A percentile compares a stretch with the other conserved stretches of the same genome.
phyloP scores from a whole-genome alignment of 805 yeast genomes.

The Saccharomycopsis schoenii region DNA sequence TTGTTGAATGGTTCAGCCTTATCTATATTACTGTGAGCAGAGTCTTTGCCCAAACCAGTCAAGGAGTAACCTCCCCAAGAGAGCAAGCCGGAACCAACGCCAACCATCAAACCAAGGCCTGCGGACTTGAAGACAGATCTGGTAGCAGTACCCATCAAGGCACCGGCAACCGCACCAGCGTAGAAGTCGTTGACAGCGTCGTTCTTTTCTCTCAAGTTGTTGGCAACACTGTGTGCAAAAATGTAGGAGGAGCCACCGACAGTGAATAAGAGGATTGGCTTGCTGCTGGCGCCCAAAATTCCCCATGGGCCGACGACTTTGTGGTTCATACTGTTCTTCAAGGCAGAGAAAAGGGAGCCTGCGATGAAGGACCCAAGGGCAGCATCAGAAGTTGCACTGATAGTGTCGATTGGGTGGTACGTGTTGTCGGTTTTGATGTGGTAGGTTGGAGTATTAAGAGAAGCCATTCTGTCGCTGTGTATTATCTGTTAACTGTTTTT shows the following conservation, averaged over 20 bases:
- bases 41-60: constrained; percentile 37
- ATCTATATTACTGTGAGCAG: constrained; percentile 22
- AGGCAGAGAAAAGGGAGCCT: constrained; percentile 41
- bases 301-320: constrained; percentile 32
- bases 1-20: constrained; percentile 25
- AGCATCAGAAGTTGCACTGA: constrained; percentile 37
- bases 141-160: constrained; percentile 30
- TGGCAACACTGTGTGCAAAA: constrained; percentile 33
- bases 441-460: constrained; percentile 8
- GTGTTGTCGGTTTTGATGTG: constrained; percentile 6
- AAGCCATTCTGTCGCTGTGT: background rate
- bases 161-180: constrained; percentile 40
- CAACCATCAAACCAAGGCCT: constrained; percentile 39
- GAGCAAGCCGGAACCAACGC: constrained; percentile 33
- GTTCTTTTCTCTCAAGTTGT: constrained; percentile 53
- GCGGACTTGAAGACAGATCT: constrained; percentile 31
- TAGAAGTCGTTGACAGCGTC: constrained; percentile 50
- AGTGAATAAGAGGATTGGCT: constrained; percentile 33
- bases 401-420: constrained; percentile 48
- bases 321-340: constrained; percentile 34
- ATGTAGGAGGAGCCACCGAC: constrained; percentile 33
- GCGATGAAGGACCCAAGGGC: constrained; percentile 35
- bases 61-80: constrained; percentile 46
- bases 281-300: constrained; percentile 21
- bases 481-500: too few species aligned